A percentile compares a stretch with the other conserved stretches of the same genome.
Evolutionary conservation across 306 rosid genomes (phyloP).

Genomic region (Clitoria ternatea): DNA sequence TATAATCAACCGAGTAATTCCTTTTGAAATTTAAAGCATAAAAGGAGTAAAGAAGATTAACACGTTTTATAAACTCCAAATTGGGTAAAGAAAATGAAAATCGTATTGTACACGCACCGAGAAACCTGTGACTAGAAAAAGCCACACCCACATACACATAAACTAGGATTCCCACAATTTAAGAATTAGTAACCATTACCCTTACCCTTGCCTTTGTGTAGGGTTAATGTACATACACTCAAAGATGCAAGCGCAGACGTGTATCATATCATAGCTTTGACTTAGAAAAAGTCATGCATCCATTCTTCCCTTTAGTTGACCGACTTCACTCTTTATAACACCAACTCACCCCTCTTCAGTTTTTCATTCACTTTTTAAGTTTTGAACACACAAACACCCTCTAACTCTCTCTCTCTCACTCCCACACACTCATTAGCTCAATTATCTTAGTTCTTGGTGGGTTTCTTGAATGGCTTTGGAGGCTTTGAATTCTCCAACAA

Average conservation of each 20-base stretch:
- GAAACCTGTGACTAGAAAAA: neutral
- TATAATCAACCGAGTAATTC: neutral
- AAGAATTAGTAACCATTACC: neutral
- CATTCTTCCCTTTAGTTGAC: constrained; percentile 50
- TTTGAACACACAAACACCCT: neutral
- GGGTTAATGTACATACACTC: neutral
- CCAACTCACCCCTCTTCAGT: constrained; percentile 2
- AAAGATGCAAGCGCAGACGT: constrained; percentile 22
- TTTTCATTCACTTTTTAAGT: neutral
- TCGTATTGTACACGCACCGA: constrained; percentile 26
- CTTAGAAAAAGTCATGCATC: constrained; percentile 48
- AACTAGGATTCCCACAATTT: neutral
- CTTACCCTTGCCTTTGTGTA: neutral
- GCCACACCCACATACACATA: neutral
- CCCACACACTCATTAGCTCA: neutral
- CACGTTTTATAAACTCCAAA: constrained; percentile 18
- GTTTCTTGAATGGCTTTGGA: constrained; percentile 85
- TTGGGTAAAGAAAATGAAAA: neutral
- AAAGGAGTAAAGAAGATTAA: constrained; percentile 3
- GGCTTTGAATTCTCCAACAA: constrained; percentile 67
- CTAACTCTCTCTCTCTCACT: constrained; percentile 1
- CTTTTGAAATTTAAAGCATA: no score
- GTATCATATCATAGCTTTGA: constrained; percentile 44
- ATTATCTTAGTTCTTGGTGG: no score
- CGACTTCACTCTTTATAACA: constrained; percentile 52